These are phyloP conservation scores for Candida buenavistaensis DNA, from an alignment of 1,139 yeast genomes.

Conservation along the genomic window DNA sequence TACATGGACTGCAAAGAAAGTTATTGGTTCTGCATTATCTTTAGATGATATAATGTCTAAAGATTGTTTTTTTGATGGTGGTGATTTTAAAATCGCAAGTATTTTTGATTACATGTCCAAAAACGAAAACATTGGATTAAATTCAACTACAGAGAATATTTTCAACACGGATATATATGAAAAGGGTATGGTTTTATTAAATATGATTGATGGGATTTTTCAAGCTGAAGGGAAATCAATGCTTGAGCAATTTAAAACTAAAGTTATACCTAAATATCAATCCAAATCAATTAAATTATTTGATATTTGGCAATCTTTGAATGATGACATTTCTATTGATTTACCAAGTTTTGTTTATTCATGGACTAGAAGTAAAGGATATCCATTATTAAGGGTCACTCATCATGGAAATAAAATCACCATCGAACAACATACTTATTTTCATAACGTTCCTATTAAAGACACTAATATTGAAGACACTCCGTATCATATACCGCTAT, in stretches of 20 bases:
- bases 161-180: constrained; percentile 60
- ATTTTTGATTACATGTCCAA: constrained; percentile 27
- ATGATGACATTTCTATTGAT: constrained; percentile 31
- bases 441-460: constrained; percentile 25
- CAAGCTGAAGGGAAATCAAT: constrained; percentile 21
- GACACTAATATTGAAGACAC: constrained; percentile 39
- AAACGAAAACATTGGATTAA: constrained; percentile 35
- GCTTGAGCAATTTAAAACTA: constrained; percentile 35
- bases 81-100: constrained; percentile 22
- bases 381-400: constrained; percentile 51
- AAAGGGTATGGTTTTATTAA: constrained; percentile 61
- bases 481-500: constrained; percentile 55
- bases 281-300: constrained; percentile 48
- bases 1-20: constrained; percentile 49
- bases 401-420: constrained; percentile 27
- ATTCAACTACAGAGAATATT: constrained; percentile 29
- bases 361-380: constrained; percentile 61
- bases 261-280: constrained; percentile 39
- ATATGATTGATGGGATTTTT: constrained; percentile 49
- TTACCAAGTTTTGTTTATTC: constrained; percentile 48
- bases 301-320: constrained; percentile 55
- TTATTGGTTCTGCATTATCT: constrained; percentile 17
- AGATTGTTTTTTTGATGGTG: constrained; percentile 37
- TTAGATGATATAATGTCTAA: constrained; percentile 36
- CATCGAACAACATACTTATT: constrained; percentile 55